Percentiles rank a stretch among this genome's conserved stretches.
phyloP scores from a whole-genome alignment of 2,329 filamentous ascomycete species.

The Xylariaceae sp. region DNA sequence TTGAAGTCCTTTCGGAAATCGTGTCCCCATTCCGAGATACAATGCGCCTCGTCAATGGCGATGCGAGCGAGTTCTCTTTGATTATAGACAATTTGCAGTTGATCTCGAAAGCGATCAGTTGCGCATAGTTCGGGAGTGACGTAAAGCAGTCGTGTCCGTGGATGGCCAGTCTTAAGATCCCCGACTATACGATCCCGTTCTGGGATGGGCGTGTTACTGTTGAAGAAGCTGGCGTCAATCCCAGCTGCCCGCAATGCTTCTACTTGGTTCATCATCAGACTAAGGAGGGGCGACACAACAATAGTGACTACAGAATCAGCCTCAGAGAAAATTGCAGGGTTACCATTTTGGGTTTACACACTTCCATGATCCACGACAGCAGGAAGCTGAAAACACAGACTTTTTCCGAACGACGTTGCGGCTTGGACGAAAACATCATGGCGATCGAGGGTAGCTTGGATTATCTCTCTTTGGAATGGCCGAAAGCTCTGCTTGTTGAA shows the following conservation, averaged over 20 bases:
- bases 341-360: conserved; percentile 42
- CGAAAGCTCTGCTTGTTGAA: conserved; percentile 62
- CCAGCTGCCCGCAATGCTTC: conserved; percentile 70
- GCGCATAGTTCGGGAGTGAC: conserved; percentile 90
- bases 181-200: conserved; percentile 69
- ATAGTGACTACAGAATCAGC: conserved; percentile 43
- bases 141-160: conserved; percentile 78
- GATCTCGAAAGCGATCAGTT: conserved; percentile 71
- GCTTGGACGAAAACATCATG: conserved; percentile 94
- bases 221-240: conserved; percentile 81
- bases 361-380: conserved; percentile 84
- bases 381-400: conserved; percentile 87
- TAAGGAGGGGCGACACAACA: conserved; percentile 83
- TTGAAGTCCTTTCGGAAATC: conserved; percentile 95
- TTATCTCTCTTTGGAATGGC: conserved; percentile 83
- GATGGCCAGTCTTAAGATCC: conserved; percentile 86
- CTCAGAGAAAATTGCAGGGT: background rate
- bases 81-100: conserved; percentile 68
- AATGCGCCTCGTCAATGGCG: conserved; percentile 92
- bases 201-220: conserved; percentile 69
- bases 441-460: conserved; percentile 74
- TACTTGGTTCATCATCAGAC: conserved; percentile 95
- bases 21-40: conserved; percentile 97
- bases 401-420: conserved; percentile 88
- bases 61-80: conserved; percentile 85